These are phyloP conservation scores for Saccharomyces hybrid DNA, from an alignment of 1,139 yeast species.

Conservation along the genomic window DNA sequence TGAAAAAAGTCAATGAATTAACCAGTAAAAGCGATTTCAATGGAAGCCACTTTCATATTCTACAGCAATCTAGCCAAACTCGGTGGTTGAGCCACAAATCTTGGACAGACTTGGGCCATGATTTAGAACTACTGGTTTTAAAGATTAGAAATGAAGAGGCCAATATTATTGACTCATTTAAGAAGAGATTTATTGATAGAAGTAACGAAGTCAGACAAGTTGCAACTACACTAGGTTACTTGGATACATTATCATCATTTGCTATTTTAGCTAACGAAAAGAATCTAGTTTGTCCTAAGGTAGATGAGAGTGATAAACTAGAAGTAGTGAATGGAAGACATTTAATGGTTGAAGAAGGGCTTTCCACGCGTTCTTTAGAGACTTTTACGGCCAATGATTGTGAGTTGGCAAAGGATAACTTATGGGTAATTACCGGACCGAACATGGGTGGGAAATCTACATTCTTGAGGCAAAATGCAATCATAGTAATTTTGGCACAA, in stretches of 20 bases:
- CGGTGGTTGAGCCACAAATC: conserved; percentile 30
- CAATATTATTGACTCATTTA: conserved; percentile 24
- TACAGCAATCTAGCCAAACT: conserved; percentile 29
- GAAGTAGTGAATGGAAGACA: conserved; percentile 63
- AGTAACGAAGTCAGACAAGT: conserved; percentile 29
- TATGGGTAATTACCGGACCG: conserved; percentile 88
- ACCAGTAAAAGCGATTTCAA: conserved; percentile 4
- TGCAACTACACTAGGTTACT: conserved; percentile 44
- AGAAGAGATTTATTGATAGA: conserved; percentile 25
- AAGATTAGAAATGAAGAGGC: conserved; percentile 31
- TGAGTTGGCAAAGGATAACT: conserved; percentile 32
- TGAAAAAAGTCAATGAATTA: conserved; percentile 12
- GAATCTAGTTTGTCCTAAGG: conserved; percentile 54
- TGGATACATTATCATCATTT: conserved; percentile 72
- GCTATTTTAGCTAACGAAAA: conserved; percentile 61
- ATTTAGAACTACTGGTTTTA: conserved; percentile 21
- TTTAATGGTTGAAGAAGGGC: conserved; percentile 78
- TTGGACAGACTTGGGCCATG: conserved; percentile 36
- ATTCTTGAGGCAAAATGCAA: conserved; percentile 77
- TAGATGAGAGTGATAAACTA: conserved; percentile 43
- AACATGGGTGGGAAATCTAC: conserved; percentile 98
- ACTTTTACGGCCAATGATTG: conserved; percentile 66
- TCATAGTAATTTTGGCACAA: conserved; percentile 82
- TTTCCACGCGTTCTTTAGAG: conserved; percentile 34
- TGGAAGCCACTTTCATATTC: conserved; percentile 8